A percentile compares a stretch with the other conserved stretches of the same genome.
These are phyloP conservation scores for Podospora pseudocomata DNA, from an alignment of 495 filamentous ascomycete species.

Conservation along the genomic window DNA sequence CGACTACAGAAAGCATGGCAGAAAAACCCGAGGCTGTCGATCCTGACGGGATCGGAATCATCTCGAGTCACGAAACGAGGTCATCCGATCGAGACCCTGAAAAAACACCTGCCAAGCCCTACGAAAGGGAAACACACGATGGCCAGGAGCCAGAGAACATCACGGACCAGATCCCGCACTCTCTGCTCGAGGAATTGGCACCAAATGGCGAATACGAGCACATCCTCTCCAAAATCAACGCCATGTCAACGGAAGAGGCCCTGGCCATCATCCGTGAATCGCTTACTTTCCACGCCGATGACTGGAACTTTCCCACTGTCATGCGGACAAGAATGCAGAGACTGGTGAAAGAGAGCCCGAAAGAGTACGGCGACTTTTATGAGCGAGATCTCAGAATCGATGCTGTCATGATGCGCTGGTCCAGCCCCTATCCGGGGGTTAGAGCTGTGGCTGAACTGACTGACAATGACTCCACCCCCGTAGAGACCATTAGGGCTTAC, in stretches of 20 bases:
- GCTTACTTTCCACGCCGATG: slow-evolving; percentile 33
- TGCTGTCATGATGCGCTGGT: slow-evolving; percentile 38
- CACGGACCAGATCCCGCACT: slow-evolving; percentile 35
- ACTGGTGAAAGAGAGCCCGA: slow-evolving; percentile 28
- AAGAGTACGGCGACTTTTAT: slow-evolving; percentile 36
- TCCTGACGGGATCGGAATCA: neutral
- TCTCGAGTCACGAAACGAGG: neutral
- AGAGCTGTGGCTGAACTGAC: slow-evolving; percentile 40
- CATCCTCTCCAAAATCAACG: slow-evolving; percentile 38
- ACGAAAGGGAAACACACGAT: neutral
- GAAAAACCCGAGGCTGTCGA: neutral
- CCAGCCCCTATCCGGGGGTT: slow-evolving; percentile 47
- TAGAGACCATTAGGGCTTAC: slow-evolving; percentile 40
- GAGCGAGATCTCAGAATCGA: slow-evolving; percentile 38
- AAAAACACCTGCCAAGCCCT: slow-evolving; percentile 23
- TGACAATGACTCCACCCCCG: slow-evolving; percentile 32
- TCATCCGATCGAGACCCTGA: slow-evolving; percentile 28
- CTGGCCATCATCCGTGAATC: slow-evolving; percentile 32
- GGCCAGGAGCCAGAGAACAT: slow-evolving; percentile 8
- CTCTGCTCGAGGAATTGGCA: slow-evolving; percentile 36
- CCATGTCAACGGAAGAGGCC: slow-evolving; percentile 37
- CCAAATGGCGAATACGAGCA: slow-evolving; percentile 39
- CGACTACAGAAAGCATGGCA: neutral
- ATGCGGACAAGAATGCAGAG: slow-evolving; percentile 34
- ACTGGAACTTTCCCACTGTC: slow-evolving; percentile 39